Evolutionary conservation across 2,329 filamentous ascomycete species (phyloP), one percentile per base, ranked within the genome.

Genomic region (Talaromyces sp.): DNA sequence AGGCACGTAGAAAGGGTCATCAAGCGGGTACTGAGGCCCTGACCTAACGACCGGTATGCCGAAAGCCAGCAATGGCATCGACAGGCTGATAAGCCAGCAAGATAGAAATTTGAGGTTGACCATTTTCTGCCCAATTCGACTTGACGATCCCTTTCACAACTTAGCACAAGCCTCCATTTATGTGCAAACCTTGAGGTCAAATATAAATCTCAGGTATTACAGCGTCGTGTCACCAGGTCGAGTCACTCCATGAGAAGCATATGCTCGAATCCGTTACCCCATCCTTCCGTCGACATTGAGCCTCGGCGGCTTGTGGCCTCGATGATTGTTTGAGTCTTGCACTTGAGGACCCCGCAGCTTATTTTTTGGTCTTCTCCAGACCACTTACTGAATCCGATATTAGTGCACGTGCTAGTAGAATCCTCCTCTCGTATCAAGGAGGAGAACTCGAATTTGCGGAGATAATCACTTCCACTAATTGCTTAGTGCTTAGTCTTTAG

Each of bases 1-100:
- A 14, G 73, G 68, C 1, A 60, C 66, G 63, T 76, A 75, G 57
- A 73, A 75, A 14, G 73, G 69, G 49, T 76, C 74, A 27, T 73
- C 67, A 13, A 66, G 52, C 0, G 72, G 72, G 7, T 68, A 65
- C 3, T 68, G 22, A 24, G 70, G 68, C 10, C 54, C 63, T 54
- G 60, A 43, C 33, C 47, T 41, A 39, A 52, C 35, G 8, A 52
- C 45, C 6, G 60, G 60, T 19, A 31, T 54, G 33, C 33, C 60
- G 3, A 54, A 24, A 33, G 60, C 49, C 60, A 62, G 13, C 33
- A 62, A 11, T 14, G 60, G 60, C 33, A 54, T 62, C 37, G 22
- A 41, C 19, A 62, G 60, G 60, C 47, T 62, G 14, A 54, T 24
- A 54, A 62, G 45, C 60, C 60, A 62, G 35, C 27, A 41, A 41